Percentiles rank a stretch among this genome's conserved stretches.
These are phyloP conservation scores for Aaosphaeria pasadenensis DNA, from an alignment of 2,329 filamentous ascomycete species.

Conservation along the genomic window DNA sequence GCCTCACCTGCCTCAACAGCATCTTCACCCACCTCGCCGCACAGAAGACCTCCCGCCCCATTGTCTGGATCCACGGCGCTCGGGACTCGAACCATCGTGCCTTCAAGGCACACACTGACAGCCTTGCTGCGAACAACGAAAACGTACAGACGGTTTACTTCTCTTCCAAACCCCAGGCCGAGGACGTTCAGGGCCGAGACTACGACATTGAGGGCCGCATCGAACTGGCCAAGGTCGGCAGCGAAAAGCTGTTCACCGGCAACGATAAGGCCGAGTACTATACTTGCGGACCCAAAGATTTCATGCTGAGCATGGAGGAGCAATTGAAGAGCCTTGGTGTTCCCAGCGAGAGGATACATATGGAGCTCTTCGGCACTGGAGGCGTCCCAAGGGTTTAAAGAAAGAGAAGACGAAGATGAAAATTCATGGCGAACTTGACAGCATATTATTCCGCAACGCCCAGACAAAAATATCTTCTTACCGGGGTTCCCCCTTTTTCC, in stretches of 20 bases:
- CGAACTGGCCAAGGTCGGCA: constrained; percentile 55
- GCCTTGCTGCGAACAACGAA: constrained; percentile 41
- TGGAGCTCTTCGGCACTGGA: constrained; percentile 60
- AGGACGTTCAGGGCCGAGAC: constrained; percentile 50
- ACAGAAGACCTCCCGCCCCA: constrained; percentile 39
- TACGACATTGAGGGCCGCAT: constrained; percentile 61
- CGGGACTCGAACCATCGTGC: constrained; percentile 51
- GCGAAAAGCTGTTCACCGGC: constrained; percentile 55
- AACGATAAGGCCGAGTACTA: constrained; percentile 62
- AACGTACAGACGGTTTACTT: constrained; percentile 58
- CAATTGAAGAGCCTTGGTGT: constrained; percentile 58
- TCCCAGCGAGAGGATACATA: constrained; percentile 55
- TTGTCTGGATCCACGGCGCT: constrained; percentile 64
- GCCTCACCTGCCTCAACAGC: constrained; percentile 63
- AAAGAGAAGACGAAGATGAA: neutral
- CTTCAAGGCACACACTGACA: constrained; percentile 52
- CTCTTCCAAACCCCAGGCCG: constrained; percentile 48
- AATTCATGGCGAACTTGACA: neutral
- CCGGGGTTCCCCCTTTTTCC: no score
- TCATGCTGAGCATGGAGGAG: constrained; percentile 62
- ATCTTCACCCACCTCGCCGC: constrained; percentile 58
- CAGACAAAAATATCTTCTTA: no score
- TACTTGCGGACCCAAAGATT: constrained; percentile 66
- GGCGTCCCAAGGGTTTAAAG: constrained; percentile 29
- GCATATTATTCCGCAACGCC: neutral